These are phyloP conservation scores for Venturia carpophila DNA, from an alignment of 2,329 filamentous ascomycete species.

Conservation along the genomic window DNA sequence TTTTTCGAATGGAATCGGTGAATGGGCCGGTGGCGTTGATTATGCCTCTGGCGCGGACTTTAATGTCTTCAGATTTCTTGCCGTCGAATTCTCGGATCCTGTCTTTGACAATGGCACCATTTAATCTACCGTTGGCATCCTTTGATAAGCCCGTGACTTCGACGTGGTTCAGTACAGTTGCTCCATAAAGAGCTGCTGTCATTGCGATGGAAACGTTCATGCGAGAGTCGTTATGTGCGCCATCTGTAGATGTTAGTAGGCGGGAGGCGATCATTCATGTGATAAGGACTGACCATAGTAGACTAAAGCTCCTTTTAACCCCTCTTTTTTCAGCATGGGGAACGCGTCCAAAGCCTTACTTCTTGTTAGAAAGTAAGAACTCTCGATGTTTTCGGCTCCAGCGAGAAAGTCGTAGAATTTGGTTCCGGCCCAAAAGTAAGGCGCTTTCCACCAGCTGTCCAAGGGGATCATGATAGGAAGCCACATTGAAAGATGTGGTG, in stretches of 20 bases:
- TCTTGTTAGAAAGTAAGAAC: slow-evolving; percentile 78
- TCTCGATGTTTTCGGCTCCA: slow-evolving; percentile 80
- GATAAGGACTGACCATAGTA: slow-evolving; percentile 59
- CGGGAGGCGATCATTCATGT: no score
- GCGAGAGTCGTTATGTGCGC: slow-evolving; percentile 82
- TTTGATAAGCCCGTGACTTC: slow-evolving; percentile 73
- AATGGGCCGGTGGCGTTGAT: slow-evolving; percentile 89
- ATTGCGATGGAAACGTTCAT: slow-evolving; percentile 88
- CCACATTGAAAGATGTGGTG: slow-evolving; percentile 72
- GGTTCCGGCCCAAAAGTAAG: slow-evolving; percentile 69
- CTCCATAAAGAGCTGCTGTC: slow-evolving; percentile 80
- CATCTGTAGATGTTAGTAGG: slow-evolving; percentile 46
- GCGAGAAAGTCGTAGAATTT: slow-evolving; percentile 82
- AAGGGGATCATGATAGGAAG: slow-evolving; percentile 78
- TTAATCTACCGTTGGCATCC: slow-evolving; percentile 62
- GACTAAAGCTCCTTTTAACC: slow-evolving; percentile 71
- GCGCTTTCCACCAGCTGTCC: slow-evolving; percentile 76
- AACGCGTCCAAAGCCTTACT: slow-evolving; percentile 82
- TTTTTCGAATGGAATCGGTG: slow-evolving; percentile 74
- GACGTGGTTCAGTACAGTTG: slow-evolving; percentile 74
- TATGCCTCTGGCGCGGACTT: slow-evolving; percentile 68
- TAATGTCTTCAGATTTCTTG: slow-evolving; percentile 54
- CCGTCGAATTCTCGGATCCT: slow-evolving; percentile 59
- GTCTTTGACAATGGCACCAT: slow-evolving; percentile 67
- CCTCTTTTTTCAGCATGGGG: slow-evolving; percentile 76